phyloP scores from a whole-genome alignment of 139 green algal species.

The Ettlia oleoabundans region DNA sequence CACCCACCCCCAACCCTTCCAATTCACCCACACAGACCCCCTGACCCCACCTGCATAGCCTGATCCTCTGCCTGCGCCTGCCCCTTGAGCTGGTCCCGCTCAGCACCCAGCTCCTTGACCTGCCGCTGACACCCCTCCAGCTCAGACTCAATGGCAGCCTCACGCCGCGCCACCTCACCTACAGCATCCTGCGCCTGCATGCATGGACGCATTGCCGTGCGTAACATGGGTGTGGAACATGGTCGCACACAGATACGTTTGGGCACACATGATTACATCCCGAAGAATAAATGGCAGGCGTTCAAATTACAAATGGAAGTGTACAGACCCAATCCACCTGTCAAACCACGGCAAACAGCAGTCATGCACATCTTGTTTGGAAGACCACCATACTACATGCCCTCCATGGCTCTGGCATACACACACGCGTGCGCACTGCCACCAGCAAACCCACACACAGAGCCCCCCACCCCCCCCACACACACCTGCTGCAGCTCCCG shows the following conservation, averaged over 20 bases:
- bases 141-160: constrained; percentile 1
- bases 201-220: background rate
- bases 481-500: constrained; percentile 36
- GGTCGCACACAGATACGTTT: no score
- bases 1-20: background rate
- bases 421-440: background rate
- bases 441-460: background rate
- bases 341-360: no score
- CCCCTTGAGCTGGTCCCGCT: constrained; percentile 55
- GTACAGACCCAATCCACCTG: no score
- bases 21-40: background rate
- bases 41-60: background rate
- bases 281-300: no score
- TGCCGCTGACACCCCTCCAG: background rate
- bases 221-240: no score
- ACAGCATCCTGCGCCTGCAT: constrained; percentile 9
- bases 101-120: constrained; percentile 46
- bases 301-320: no score
- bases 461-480: background rate
- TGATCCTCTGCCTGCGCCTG: constrained; percentile 39
- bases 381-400: no score
- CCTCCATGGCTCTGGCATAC: no score
- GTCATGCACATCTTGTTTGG: no score
- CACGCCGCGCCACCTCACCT: background rate
- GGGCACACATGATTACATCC: no score